phyloP scores from a whole-genome alignment of 2,329 filamentous ascomycete genomes.

The Epichloe baconii region DNA sequence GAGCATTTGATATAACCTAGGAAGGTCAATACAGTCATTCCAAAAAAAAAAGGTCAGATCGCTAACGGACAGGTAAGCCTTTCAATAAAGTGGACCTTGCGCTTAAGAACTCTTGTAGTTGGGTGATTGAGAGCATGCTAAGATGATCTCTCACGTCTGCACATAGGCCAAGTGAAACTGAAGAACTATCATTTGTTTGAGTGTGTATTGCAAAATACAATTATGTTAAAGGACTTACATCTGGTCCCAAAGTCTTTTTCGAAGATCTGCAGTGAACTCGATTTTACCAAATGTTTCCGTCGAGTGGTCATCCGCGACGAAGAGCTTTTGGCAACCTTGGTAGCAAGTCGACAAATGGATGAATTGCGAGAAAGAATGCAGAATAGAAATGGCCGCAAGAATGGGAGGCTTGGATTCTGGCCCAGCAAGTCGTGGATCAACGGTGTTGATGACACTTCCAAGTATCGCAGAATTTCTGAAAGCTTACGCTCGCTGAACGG shows the following conservation, averaged over 20 bases:
- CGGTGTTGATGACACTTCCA: slow-evolving; percentile 34
- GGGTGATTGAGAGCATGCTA: slow-evolving; percentile 29
- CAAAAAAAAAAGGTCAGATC: background rate
- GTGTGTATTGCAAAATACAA: background rate
- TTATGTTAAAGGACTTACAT: slow-evolving; percentile 27
- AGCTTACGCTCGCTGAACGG: slow-evolving; percentile 25
- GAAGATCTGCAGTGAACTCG: slow-evolving; percentile 15
- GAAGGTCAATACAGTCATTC: slow-evolving; percentile 6
- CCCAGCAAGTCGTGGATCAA: slow-evolving; percentile 19
- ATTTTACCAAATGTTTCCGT: slow-evolving; percentile 13
- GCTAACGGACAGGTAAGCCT: slow-evolving; percentile 31
- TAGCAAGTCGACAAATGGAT: slow-evolving; percentile 34
- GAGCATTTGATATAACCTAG: slow-evolving; percentile 41
- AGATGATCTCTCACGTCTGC: slow-evolving; percentile 32
- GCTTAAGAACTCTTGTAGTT: slow-evolving; percentile 43
- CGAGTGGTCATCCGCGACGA: slow-evolving; percentile 20
- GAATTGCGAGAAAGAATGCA: slow-evolving; percentile 41
- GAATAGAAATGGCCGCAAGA: slow-evolving; percentile 39
- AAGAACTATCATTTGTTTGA: slow-evolving; percentile 13
- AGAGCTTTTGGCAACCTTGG: slow-evolving; percentile 35
- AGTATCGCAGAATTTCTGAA: slow-evolving; percentile 32
- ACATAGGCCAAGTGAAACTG: slow-evolving; percentile 33
- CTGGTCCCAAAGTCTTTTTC: slow-evolving; percentile 37
- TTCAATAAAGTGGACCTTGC: slow-evolving; percentile 40
- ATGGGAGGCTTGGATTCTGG: slow-evolving; percentile 12